phyloP scores from a whole-genome alignment of 768 basidiomycete genomes.

The Saitozyma podzolica region DNA sequence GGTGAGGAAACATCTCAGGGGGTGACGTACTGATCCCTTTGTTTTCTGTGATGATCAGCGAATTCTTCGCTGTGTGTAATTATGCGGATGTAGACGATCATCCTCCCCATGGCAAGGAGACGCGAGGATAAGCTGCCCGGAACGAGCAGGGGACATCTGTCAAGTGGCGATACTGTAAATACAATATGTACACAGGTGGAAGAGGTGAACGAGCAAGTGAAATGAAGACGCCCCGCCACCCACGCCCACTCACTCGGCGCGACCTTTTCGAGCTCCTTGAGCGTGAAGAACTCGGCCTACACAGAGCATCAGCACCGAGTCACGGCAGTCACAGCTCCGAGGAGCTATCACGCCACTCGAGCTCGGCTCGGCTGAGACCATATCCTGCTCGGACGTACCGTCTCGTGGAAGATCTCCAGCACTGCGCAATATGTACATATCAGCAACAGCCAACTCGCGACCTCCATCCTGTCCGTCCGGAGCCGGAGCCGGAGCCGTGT shows the following conservation, averaged over 20 bases:
- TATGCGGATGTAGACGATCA: no score
- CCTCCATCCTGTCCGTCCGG: no score
- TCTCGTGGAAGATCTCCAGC: constrained; percentile 90
- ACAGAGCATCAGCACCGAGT: neutral
- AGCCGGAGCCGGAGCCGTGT: neutral
- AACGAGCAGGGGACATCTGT: neutral
- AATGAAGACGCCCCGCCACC: neutral
- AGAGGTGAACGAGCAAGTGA: no score
- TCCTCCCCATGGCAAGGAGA: no score
- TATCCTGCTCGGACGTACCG: constrained; percentile 55
- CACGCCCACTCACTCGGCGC: constrained; percentile 43
- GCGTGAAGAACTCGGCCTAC: constrained; percentile 81
- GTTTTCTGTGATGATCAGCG: constrained; percentile 59
- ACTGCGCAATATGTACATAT: constrained; percentile 47
- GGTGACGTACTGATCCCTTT: constrained; percentile 76
- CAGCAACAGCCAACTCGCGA: neutral
- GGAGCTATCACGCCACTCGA: neutral
- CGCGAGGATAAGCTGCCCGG: no score
- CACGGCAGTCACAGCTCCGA: neutral
- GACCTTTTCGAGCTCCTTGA: constrained; percentile 86
- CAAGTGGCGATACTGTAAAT: no score
- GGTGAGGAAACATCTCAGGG: neutral
- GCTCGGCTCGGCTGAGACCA: neutral
- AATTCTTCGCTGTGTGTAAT: no score
- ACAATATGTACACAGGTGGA: no score